Conservation (phyloP, 129 eudicot species). For the Flaveria trinervia region DNA sequence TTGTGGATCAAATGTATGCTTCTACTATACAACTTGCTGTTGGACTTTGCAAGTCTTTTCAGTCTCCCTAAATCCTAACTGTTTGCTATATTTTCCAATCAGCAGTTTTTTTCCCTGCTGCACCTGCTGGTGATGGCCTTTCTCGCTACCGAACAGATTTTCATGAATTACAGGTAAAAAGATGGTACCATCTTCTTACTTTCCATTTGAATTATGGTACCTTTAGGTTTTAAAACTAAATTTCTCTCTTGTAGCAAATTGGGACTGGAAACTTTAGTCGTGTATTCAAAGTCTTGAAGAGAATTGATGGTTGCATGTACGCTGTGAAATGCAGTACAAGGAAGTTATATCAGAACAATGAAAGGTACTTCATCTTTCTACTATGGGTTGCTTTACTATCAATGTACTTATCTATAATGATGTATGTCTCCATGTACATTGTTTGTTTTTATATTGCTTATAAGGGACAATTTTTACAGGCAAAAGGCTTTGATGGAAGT, state of each 20-base stretch:
- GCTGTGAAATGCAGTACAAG: conserved; percentile 79
- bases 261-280: conserved; percentile 88
- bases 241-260: conserved; percentile 55
- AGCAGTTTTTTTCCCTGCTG: conserved; percentile 55
- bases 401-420: neutral
- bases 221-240: neutral
- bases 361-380: conserved; percentile 51
- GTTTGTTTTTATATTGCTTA: conserved; percentile 6
- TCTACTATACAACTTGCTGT: neutral
- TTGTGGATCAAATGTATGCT: neutral
- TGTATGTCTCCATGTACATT: neutral
- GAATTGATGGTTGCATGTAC: conserved; percentile 93
- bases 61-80: neutral
- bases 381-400: conserved; percentile 2
- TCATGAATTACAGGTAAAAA: conserved; percentile 75
- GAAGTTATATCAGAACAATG: conserved; percentile 60
- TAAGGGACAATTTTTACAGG: conserved; percentile 41
- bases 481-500: conserved; percentile 97
- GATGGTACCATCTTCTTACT: neutral
- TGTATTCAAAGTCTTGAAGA: conserved; percentile 77
- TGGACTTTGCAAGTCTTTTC: neutral
- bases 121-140: conserved; percentile 67
- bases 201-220: neutral
- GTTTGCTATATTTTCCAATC: neutral
- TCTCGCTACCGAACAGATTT: conserved; percentile 87